These are phyloP conservation scores for Rhizopogon rudus DNA, from an alignment of 768 basidiomycete genomes.

Conservation along the genomic window DNA sequence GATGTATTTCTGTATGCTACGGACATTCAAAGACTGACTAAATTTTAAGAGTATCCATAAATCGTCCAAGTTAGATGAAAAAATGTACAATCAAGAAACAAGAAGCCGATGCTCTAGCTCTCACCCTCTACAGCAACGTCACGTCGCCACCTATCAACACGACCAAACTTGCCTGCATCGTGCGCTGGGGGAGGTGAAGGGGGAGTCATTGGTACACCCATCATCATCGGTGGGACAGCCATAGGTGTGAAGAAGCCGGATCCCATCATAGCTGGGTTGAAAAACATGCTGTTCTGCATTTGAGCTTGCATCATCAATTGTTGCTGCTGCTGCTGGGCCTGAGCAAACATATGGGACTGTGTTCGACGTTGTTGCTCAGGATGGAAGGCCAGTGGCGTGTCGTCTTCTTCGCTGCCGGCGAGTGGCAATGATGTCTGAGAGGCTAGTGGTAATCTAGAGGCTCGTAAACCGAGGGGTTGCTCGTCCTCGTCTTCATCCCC, in stretches of 20 bases:
- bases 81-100: constrained; percentile 12
- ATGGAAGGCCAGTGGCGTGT: constrained; percentile 65
- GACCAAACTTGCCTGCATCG: constrained; percentile 62
- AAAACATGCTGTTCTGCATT: constrained; percentile 71
- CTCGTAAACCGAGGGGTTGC: constrained; percentile 65
- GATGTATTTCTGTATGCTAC: constrained; percentile 31
- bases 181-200: constrained; percentile 61
- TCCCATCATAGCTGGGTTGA: constrained; percentile 65
- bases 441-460: constrained; percentile 36
- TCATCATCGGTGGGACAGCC: constrained; percentile 44
- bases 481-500: constrained; percentile 63
- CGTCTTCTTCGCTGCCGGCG: constrained; percentile 45
- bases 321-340: constrained; percentile 52
- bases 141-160: constrained; percentile 78
- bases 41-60: constrained; percentile 3
- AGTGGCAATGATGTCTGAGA: constrained; percentile 22
- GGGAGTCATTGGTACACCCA: constrained; percentile 34
- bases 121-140: constrained; percentile 74
- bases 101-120: constrained; percentile 11
- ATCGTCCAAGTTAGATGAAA: constrained; percentile 3
- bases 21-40: constrained; percentile 33
- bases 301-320: constrained; percentile 71
- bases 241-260: constrained; percentile 64
- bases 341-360: constrained; percentile 38
- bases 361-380: constrained; percentile 78